Percentiles rank a stretch among this genome's conserved stretches.
These are phyloP conservation scores for Leishmania turanica DNA, from an alignment of 208 protist species.

Conservation along the genomic window DNA sequence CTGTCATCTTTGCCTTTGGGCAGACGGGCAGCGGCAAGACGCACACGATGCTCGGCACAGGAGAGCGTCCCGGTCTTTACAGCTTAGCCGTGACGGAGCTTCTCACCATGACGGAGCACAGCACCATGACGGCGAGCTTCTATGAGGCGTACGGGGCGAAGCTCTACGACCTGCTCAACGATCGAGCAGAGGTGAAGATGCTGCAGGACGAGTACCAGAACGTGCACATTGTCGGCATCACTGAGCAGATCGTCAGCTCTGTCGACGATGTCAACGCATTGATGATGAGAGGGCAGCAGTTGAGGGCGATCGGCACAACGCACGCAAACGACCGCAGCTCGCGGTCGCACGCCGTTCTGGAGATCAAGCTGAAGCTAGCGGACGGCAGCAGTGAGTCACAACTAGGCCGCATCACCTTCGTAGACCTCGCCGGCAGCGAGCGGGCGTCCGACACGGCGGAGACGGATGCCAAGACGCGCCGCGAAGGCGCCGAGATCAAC, in stretches of 20 bases:
- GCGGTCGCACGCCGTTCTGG: slow-evolving; percentile 84
- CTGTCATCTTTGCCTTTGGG: slow-evolving; percentile 94
- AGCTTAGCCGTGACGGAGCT: slow-evolving; percentile 92
- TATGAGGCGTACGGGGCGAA: slow-evolving; percentile 96
- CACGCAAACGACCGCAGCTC: slow-evolving; percentile 87
- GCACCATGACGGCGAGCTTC: slow-evolving; percentile 78
- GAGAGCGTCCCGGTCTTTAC: slow-evolving; percentile 82
- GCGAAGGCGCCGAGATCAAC: slow-evolving; percentile 97
- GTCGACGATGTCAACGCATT: slow-evolving; percentile 74
- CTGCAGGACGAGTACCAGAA: slow-evolving; percentile 93
- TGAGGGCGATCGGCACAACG: slow-evolving; percentile 82
- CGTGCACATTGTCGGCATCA: slow-evolving; percentile 92
- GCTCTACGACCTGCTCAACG: slow-evolving; percentile 95
- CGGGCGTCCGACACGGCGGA: slow-evolving; percentile 92
- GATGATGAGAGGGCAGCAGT: slow-evolving; percentile 79
- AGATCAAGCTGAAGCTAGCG: slow-evolving; percentile 63
- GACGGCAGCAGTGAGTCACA: slow-evolving; percentile 27
- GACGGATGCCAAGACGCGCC: slow-evolving; percentile 87
- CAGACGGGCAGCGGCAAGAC: slow-evolving; percentile 96
- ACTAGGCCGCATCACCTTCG: slow-evolving; percentile 95
- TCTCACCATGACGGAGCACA: slow-evolving; percentile 60
- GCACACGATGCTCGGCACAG: slow-evolving; percentile 88
- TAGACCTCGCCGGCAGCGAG: slow-evolving; percentile 99
- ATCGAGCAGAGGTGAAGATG: slow-evolving; percentile 80
- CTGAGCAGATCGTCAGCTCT: slow-evolving; percentile 68